These are phyloP conservation scores for Starmerella geochares DNA, from an alignment of 805 yeast genomes.

Conservation along the genomic window DNA sequence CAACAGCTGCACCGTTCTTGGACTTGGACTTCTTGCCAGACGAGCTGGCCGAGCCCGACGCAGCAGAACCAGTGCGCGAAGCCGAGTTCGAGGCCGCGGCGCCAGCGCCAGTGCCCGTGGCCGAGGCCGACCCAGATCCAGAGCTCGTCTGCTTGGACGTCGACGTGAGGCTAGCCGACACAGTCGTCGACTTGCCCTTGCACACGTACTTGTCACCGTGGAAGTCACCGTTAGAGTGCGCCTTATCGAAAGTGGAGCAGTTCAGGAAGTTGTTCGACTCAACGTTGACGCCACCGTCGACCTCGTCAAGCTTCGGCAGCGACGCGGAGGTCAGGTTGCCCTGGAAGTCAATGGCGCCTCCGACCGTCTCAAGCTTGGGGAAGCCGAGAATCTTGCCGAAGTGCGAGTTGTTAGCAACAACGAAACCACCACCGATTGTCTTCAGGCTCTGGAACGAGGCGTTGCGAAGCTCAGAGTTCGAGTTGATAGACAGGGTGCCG, in stretches of 20 bases:
- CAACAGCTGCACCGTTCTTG: constrained; percentile 18
- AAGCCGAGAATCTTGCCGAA: constrained; percentile 61
- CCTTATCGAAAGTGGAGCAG: constrained; percentile 63
- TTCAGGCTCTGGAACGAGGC: constrained; percentile 61
- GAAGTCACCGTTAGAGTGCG: constrained; percentile 69
- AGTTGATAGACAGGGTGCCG: constrained; percentile 62
- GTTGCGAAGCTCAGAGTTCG: constrained; percentile 62
- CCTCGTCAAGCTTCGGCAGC: constrained; percentile 60
- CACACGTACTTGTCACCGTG: constrained; percentile 73
- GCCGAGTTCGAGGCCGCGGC: constrained; percentile 13
- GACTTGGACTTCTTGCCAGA: constrained; percentile 6
- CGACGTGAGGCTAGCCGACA: constrained; percentile 22
- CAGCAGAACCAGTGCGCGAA: constrained; percentile 6
- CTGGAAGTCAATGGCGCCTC: constrained; percentile 74
- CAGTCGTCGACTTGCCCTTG: constrained; percentile 31
- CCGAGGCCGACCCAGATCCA: constrained; percentile 11
- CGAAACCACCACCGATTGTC: constrained; percentile 85
- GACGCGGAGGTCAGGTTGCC: constrained; percentile 79
- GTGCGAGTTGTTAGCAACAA: constrained; percentile 71
- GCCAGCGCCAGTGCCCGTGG: constrained; percentile 10
- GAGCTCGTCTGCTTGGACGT: constrained; percentile 14
- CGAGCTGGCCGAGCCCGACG: neutral
- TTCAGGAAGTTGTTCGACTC: constrained; percentile 58
- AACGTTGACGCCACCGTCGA: constrained; percentile 85
- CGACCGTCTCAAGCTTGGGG: constrained; percentile 59